phyloP scores from a whole-genome alignment of 106 monocot species.

The Ottelia alismoides region DNA sequence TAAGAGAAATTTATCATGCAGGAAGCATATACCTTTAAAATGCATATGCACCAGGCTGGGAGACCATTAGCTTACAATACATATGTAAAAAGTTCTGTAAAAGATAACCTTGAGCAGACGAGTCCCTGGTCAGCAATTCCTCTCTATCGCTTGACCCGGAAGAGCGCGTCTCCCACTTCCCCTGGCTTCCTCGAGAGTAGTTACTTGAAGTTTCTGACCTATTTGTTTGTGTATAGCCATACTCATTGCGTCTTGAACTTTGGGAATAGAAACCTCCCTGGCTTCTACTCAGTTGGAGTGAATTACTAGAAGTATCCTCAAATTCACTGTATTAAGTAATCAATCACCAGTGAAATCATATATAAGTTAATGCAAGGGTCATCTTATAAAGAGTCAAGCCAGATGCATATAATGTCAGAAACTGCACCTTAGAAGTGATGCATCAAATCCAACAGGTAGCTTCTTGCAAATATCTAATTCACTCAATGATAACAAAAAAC shows the following conservation, averaged over 20 bases:
- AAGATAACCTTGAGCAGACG: conserved; percentile 45
- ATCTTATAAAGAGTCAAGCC: not conserved
- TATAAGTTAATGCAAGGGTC: not conserved
- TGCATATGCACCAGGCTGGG: no score
- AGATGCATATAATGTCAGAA: not conserved
- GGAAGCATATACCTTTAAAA: no score
- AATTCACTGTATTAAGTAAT: conserved; percentile 39
- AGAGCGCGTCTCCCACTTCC: conserved; percentile 81
- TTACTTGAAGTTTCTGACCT: conserved; percentile 26
- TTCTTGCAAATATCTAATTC: conserved; percentile 65
- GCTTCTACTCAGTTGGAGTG: conserved; percentile 39
- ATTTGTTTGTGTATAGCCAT: conserved; percentile 19
- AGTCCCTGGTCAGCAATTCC: conserved; percentile 41
- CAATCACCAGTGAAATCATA: not conserved
- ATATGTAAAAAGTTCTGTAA: no score
- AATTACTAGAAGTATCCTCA: conserved; percentile 17
- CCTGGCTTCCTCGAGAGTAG: conserved; percentile 40
- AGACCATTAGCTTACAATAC: no score
- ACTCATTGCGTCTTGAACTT: conserved; percentile 24
- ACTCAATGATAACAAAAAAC: conserved; percentile 61
- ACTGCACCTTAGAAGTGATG: conserved; percentile 47
- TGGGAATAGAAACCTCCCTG: conserved; percentile 30
- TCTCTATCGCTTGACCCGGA: conserved; percentile 80
- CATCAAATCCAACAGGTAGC: conserved; percentile 53
- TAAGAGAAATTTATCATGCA: no score